Base-by-base conservation (phyloP, 1,139 yeast genomes). In the Petasospora fabianii region DNA sequence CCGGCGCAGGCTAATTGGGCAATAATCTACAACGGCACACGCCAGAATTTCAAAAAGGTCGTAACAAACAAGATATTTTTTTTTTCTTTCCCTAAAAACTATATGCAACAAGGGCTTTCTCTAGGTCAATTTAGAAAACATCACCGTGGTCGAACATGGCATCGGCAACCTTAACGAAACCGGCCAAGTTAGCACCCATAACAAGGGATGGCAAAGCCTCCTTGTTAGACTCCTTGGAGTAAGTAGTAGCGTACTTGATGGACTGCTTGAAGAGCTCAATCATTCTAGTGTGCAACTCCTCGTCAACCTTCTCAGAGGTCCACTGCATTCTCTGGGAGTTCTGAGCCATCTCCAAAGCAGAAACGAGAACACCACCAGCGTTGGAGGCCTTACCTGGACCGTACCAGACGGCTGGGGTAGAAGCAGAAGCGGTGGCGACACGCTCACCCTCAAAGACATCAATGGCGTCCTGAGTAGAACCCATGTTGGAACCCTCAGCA, bases 401-500 rank as follows among this genome's bases (percentile, higher is more conserved):
- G 71, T 90, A 90, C 97, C 97, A 92, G 66, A 88, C 86, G 53
- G 83, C 75, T 42, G 64, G 60, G 41, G 65, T 60, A 50, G 61
- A 49, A 45, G 69, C 54, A 19, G 68, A 49, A 35, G 68, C 55
- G 41, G 68, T 61, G 55, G 76, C 65, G 53, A 73, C 57, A 75
- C 97, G 84, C 68, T 78, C 80, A 58, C 84, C 84, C 77, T 92
- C 98, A 56, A 90, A 90, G 47, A 85, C 88, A 53, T 83, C 88
- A 57, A 92, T 87, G 56, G 98, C 98, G 67, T 90, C 97, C 69
- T 84, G 84, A 56, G 97, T 90, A 55, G 96, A 90, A 64, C 98
- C 97, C 98, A 92, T 92, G 74, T 92, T 92, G 62, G 97, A 92
- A 64, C 98, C 98, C 77, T 92, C 98, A 58, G 98, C 97, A 62